Conservation (phyloP, 257 asterid species). For the Nemophila menziesii region DNA sequence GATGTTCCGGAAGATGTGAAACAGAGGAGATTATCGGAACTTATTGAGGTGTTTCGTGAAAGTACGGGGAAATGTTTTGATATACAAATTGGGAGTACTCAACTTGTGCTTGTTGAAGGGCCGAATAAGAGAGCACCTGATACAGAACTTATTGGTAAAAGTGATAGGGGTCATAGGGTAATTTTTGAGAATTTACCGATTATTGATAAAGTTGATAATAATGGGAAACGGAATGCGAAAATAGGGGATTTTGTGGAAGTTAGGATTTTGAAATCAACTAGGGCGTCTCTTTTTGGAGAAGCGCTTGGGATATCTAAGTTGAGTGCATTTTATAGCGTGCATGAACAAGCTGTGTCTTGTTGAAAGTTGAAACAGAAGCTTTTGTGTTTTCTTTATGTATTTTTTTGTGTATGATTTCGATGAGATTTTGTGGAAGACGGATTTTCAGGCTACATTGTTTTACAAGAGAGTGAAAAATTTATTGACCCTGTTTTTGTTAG, state of each 20-base stretch:
- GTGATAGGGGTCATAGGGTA: slow-evolving; percentile 91
- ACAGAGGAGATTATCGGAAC: slow-evolving; percentile 82
- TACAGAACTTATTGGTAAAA: slow-evolving; percentile 84
- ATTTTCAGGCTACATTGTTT: no score
- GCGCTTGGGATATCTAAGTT: slow-evolving; percentile 57
- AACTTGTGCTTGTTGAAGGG: slow-evolving; percentile 90
- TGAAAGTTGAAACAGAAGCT: no score
- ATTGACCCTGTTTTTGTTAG: no score
- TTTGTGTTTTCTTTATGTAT: no score
- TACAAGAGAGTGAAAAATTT: no score
- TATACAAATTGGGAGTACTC: slow-evolving; percentile 59
- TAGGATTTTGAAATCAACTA: slow-evolving; percentile 47
- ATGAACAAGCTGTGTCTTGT: slow-evolving; percentile 35
- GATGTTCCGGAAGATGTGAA: slow-evolving; percentile 75
- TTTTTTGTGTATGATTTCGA: no score
- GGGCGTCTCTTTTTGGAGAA: slow-evolving; percentile 79
- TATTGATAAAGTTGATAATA: slow-evolving; percentile 41
- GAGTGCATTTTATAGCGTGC: slow-evolving; percentile 46
- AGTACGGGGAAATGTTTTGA: slow-evolving; percentile 81
- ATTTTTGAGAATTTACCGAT: slow-evolving; percentile 40
- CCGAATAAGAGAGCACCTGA: slow-evolving; percentile 90
- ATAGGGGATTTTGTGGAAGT: slow-evolving; percentile 80
- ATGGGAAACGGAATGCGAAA: slow-evolving; percentile 42
- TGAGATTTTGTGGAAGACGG: no score
- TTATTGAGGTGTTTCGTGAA: slow-evolving; percentile 68